Evolutionary conservation across 352 stramenopile genomes (phyloP).

Genomic region (Pythium sukuiense): DNA sequence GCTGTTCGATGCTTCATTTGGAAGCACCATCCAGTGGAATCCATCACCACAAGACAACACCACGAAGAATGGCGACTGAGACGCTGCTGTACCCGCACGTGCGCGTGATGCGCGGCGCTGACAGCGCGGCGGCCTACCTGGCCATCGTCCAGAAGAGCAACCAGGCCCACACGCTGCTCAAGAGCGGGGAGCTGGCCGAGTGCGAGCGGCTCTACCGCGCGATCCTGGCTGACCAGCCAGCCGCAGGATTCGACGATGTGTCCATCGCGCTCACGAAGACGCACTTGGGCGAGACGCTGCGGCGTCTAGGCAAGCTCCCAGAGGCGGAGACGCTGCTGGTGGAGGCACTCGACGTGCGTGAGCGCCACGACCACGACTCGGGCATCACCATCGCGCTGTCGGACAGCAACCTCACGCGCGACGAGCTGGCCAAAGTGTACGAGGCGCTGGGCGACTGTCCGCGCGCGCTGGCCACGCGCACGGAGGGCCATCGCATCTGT

Average conservation of each 20-base stretch:
- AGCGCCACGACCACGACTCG: slow-evolving; percentile 34
- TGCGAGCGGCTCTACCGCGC: slow-evolving; percentile 49
- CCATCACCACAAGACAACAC: not conserved
- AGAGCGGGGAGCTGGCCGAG: slow-evolving; percentile 38
- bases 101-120: slow-evolving; percentile 29
- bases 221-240: slow-evolving; percentile 42
- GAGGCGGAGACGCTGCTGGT: slow-evolving; percentile 51
- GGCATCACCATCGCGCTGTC: slow-evolving; percentile 42
- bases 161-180: slow-evolving; percentile 40
- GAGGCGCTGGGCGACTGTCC: slow-evolving; percentile 58
- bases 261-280: slow-evolving; percentile 61
- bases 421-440: slow-evolving; percentile 72
- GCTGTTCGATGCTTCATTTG: not conserved
- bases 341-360: slow-evolving; percentile 44
- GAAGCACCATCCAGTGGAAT: slow-evolving; percentile 1
- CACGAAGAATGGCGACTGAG: slow-evolving; percentile 20
- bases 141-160: slow-evolving; percentile 48
- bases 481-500: slow-evolving; percentile 51
- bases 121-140: slow-evolving; percentile 47
- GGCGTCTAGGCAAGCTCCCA: slow-evolving; percentile 42
- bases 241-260: slow-evolving; percentile 57
- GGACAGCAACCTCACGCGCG: slow-evolving; percentile 66
- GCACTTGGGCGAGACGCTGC: slow-evolving; percentile 52
- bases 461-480: slow-evolving; percentile 42
- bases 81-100: slow-evolving; percentile 31